Base-by-base conservation (phyloP, 176 grass and related monocot species). In the Aegilops tauschii region DNA sequence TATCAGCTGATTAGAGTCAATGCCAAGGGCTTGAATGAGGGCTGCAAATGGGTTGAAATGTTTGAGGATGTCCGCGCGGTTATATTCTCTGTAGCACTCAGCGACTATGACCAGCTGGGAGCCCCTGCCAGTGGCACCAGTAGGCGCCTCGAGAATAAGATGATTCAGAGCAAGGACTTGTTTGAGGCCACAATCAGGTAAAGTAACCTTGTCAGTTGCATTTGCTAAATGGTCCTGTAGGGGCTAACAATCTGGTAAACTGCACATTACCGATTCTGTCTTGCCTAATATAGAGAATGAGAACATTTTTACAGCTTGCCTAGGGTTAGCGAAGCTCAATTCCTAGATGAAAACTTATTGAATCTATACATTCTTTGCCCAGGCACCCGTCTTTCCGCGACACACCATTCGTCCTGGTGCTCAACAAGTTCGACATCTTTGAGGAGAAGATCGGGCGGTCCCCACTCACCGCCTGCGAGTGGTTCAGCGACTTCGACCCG, bases 31-130 rank as follows among this genome's bases (percentile, higher is more conserved):
- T 91, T 98, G 71, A 94, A 81, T 28, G 84, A 98, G 61, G 94
- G 97, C 56, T 98, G 97, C 79, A 98, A 98, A 76, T 98, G 94
- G 97, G 94, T 98, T 23, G 97, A 98, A 80, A 98, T 98, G 97
- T 98, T 98, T 78, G 96, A 98, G 83, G 97, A 98, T 87, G 97
- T 98, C 31, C 82, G 88, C 12, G 81, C 89, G 49, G 94, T 98
- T 59, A 96, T 98, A 77, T 98, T 98, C 88, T 96, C 88, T 1
- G 77, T 98, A 40, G 65, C 93, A 9, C 89, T 98, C 71, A 93
- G 97, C 2, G 97, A 98, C 62, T 98, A 96, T 50, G 87, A 96
- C 52, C 84, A 91, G 82, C 30, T 98, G 29, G 90, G 84, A 11
- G 52, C 32, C 62, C 89, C 90, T 88, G 69, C 69, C 9, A 83